phyloP scores from a whole-genome alignment of 495 filamentous ascomycete species.

The Oleoguttula mirabilis region DNA sequence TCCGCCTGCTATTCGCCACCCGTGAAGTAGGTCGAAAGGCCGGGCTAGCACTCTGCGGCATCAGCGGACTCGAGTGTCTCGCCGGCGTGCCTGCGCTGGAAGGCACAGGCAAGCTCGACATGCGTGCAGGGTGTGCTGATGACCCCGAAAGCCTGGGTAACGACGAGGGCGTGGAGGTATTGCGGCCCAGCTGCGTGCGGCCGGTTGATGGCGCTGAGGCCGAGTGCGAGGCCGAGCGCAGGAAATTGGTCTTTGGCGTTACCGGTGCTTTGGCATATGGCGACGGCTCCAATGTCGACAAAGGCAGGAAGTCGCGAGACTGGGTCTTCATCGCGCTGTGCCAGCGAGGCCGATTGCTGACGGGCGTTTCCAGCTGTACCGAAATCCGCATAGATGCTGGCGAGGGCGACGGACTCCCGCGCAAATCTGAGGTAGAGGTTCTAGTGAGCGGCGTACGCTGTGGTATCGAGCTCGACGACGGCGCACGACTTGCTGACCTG shows the following conservation, averaged over 20 bases:
- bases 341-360: conserved; percentile 12
- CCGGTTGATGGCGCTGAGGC: background rate
- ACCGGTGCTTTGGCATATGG: conserved; percentile 17
- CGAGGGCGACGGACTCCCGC: conserved; percentile 6
- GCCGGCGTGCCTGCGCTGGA: background rate
- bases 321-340: background rate
- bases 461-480: conserved; percentile 5
- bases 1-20: background rate
- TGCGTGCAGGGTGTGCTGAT: background rate
- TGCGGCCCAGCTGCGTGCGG: background rate
- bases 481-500: background rate
- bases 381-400: background rate
- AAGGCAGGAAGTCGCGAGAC: conserved; percentile 14
- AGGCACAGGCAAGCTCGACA: conserved; percentile 8
- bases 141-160: background rate
- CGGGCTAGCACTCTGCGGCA: background rate
- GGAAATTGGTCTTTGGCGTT: conserved; percentile 16
- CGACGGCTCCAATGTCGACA: conserved; percentile 16
- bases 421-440: too few relatives aligned
- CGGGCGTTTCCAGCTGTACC: background rate
- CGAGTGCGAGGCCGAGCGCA: conserved; percentile 2
- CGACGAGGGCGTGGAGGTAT: conserved; percentile 5
- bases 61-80: background rate
- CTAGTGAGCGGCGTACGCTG: conserved; percentile 4
- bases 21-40: background rate